Evolutionary conservation across 352 stramenopile genomes (phyloP).

Genomic region (Plasmopara viticola): DNA sequence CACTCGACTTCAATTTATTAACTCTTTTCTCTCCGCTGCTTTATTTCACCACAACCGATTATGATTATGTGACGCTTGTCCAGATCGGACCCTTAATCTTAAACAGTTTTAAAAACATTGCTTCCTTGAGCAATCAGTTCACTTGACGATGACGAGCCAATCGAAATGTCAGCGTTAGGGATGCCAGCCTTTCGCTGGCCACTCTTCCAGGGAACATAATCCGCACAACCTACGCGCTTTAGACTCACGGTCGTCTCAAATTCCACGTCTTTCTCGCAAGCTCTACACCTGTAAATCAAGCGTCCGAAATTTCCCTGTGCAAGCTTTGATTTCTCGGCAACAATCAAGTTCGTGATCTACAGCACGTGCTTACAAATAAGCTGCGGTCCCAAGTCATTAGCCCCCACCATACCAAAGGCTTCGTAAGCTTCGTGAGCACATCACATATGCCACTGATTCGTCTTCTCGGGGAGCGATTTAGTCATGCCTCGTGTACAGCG

Average conservation of each 20-base stretch:
- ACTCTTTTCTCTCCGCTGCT: constrained; percentile 8
- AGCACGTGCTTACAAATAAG: constrained; percentile 73
- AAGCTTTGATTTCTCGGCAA: constrained; percentile 41
- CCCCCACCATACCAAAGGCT: constrained; percentile 59
- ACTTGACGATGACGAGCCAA: too few relatives aligned
- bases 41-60: constrained; percentile 3
- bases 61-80: neutral
- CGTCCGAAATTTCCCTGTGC: constrained; percentile 26
- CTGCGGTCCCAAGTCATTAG: constrained; percentile 63
- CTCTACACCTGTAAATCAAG: constrained; percentile 4
- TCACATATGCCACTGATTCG: constrained; percentile 70
- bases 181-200: constrained; percentile 48
- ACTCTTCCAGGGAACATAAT: constrained; percentile 51
- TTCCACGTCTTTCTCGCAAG: constrained; percentile 31
- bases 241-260: too few relatives aligned
- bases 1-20: constrained; percentile 11
- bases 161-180: constrained; percentile 6
- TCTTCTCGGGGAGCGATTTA: constrained; percentile 56
- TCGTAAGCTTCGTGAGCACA: constrained; percentile 82
- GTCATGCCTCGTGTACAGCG: constrained; percentile 76
- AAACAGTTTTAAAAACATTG: constrained; percentile 3
- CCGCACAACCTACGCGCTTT: constrained; percentile 35
- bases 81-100: constrained; percentile 7
- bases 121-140: constrained; percentile 18
- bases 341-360: constrained; percentile 64